Evolutionary conservation across 495 filamentous ascomycete species (phyloP), one percentile per base, ranked within the genome.

Genomic region (Alectoria sarmentosa): DNA sequence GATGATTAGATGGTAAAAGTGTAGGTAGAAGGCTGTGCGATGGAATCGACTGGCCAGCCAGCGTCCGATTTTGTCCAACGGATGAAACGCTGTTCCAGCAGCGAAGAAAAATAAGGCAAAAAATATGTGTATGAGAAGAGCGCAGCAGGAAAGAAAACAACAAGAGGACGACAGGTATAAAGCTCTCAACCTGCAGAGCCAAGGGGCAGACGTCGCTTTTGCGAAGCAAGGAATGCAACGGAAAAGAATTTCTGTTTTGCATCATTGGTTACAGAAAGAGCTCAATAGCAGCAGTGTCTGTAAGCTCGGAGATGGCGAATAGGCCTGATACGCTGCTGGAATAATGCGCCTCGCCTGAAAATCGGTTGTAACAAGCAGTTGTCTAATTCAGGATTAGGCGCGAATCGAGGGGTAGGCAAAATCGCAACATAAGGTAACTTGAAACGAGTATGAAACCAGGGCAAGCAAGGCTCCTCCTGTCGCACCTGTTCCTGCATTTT

Each of bases 51-150:
- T 56, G 54, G 52, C 39, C 62, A 44, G 62, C 62, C 39, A 56
- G 62, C 38, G 10, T n/a, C 9, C 26, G 15, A 58, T 4, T 26
- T 1, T 26, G 3, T 26, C n/a, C 14, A 28, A 58, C 10, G 28
- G 36, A 23, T 15, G 49, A 58, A 44, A 64, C 52, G 21, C 62
- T 58, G 39, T 57, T 37, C 62, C 62, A 38, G 62, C 52, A 64
- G 62, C 54, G 39, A 21, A 48, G 32, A 42, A 46, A 39, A 26
- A 63, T 34, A 30, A 55, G 28, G 14, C 17, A 21, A 55, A 21
- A 3, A 55, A 21, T 10, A 8, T n/a, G 7, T 34, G 52, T 32
- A 4, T 34, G 21, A 13, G 19, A 17, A 55, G 52, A 55, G 52
- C 28, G 52, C 30, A 55, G 14, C 28, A 55, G 28, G 34, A 34